Conservation (phyloP, 371 early-diverging fungal species). For the Dichotomocladium elegans region DNA sequence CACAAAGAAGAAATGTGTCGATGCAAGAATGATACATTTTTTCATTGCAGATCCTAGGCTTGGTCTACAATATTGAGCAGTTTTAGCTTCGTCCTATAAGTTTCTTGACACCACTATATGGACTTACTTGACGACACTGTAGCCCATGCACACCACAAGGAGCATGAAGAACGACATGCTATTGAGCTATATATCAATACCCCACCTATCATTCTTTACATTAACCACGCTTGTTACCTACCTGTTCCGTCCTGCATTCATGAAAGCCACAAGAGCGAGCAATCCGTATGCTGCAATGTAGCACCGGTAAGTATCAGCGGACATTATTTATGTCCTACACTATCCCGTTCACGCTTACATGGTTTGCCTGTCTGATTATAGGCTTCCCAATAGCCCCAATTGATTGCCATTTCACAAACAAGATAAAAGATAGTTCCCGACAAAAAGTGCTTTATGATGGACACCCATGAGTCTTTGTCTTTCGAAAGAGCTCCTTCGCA, state of each 20-base stretch:
- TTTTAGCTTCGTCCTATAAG: too few species aligned
- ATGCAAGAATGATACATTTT: constrained; percentile 72
- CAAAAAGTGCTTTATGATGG: constrained; percentile 9
- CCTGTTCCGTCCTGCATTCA: constrained; percentile 87
- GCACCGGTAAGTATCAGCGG: too few species aligned
- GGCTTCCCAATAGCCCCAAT: constrained; percentile 81
- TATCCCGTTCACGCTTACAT: too few species aligned
- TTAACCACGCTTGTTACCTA: constrained; percentile 6
- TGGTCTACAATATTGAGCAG: constrained; percentile 50
- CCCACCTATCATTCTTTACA: neutral
- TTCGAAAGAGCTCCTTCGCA: neutral
- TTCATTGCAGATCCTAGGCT: constrained; percentile 88
- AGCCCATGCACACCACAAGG: constrained; percentile 90
- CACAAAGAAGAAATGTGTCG: constrained; percentile 84
- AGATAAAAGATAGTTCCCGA: constrained; percentile 1
- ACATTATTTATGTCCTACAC: too few species aligned
- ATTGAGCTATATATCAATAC: neutral
- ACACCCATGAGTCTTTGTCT: neutral
- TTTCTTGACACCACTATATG: too few species aligned
- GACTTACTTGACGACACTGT: constrained; percentile 85
- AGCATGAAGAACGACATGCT: constrained; percentile 92
- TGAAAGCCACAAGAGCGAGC: constrained; percentile 62
- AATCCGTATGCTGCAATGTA: constrained; percentile 55
- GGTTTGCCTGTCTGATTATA: constrained; percentile 65
- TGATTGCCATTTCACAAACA: constrained; percentile 59